Evolutionary conservation across 139 green algal species (phyloP), one percentile per base, ranked within the genome.

Genomic region (Spirogloea muscicola): DNA sequence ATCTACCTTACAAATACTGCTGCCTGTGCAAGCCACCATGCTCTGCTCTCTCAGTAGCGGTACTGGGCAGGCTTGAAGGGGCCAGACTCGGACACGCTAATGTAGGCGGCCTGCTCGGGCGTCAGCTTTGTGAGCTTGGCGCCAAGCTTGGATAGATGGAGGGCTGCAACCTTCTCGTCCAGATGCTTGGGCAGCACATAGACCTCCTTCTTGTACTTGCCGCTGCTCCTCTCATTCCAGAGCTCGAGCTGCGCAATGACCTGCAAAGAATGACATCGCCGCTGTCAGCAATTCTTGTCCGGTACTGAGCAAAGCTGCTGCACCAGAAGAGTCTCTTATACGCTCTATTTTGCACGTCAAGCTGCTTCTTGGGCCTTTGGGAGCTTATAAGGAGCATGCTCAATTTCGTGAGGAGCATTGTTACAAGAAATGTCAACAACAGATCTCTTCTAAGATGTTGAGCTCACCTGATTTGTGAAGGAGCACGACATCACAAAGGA

Each of bases 111-210:
- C 90, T 99, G 94, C 4, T 95, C 87, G 3, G 85, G 9, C 6
- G 86, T 88, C 4, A 99, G 88, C 79, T 87, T 86, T 49, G 94
- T 96, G 41, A 98, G 88, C 90, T 96, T 96, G 80, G 86, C 93
- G 58, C 92, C 92, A 66, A 98, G 88, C 91, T 96, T 96, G 75
- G 81, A 71, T 79, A 98, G 83, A 82, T 98, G 93, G 52, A 98
- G 89, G 2, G 85, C 79, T 3, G 93, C 93, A 5, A 96, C 80
- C 91, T 98, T 97, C 91, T 99, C 94, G 58, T 99, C 94, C 63
- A 99, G 88, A 85, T 99, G 93, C 88, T 99, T 99, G 83, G 94
- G 94, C 79, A 99, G 87, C 72, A 99, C 91, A 76, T 98, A 99
- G 49, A 98, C 94, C 88, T 97, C 96, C 73, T 95, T 95, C 87